Evolutionary conservation across 495 filamentous ascomycete species (phyloP).

Genomic region (Aspergillus funiculosus): DNA sequence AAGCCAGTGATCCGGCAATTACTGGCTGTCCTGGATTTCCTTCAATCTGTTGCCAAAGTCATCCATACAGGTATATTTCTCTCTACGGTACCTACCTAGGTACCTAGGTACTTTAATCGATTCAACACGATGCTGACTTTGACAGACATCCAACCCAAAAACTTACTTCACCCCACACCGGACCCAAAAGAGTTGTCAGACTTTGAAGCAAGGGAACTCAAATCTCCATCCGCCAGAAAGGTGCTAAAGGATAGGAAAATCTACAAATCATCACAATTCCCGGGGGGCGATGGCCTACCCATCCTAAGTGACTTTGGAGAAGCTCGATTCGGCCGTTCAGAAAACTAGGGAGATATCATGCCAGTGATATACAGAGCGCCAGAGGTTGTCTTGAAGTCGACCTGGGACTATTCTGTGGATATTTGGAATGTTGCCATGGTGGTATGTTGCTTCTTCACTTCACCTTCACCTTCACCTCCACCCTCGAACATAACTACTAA

Average conservation of each 20-base stretch:
- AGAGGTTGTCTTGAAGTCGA: constrained; percentile 32
- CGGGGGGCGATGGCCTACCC: constrained; percentile 12
- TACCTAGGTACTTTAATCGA: too few species aligned
- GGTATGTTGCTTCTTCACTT: too few species aligned
- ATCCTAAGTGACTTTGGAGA: constrained; percentile 28
- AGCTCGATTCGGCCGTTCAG: constrained; percentile 21
- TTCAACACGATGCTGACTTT: too few species aligned
- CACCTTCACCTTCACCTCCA: too few species aligned
- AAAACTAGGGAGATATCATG: constrained; percentile 20
- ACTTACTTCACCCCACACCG: too few species aligned
- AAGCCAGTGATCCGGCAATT: constrained; percentile 21
- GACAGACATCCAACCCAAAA: too few species aligned
- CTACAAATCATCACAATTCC: constrained; percentile 10
- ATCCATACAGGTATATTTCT: constrained; percentile 46
- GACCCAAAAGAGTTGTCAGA: too few species aligned
- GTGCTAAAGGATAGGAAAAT: constrained; percentile 20
- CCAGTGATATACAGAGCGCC: constrained; percentile 22
- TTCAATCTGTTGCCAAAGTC: constrained; percentile 32
- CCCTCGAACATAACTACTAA: too few species aligned
- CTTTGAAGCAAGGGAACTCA: constrained; percentile 18
- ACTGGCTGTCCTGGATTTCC: constrained; percentile 33
- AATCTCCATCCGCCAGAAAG: constrained; percentile 16
- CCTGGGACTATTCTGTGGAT: constrained; percentile 35
- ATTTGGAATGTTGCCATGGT: too few species aligned
- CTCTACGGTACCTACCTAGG: too few species aligned